phyloP scores from a whole-genome alignment of 2,329 filamentous ascomycete species.

The Thielaviopsis populi region DNA sequence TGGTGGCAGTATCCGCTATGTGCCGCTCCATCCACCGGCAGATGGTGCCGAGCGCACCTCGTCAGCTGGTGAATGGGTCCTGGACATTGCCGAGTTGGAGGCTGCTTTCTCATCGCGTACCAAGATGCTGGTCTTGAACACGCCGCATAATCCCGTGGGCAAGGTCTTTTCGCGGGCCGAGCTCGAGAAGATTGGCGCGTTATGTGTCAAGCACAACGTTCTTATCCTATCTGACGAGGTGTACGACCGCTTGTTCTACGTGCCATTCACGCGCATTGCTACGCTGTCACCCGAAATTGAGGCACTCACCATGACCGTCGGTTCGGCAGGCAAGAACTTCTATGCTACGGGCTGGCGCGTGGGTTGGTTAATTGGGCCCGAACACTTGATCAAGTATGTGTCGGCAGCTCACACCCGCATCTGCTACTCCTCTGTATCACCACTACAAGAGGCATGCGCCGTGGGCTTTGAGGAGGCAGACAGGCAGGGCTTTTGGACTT shows the following conservation, averaged over 20 bases:
- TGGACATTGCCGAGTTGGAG: constrained; percentile 73
- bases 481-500: constrained; percentile 70
- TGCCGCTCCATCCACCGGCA: constrained; percentile 79
- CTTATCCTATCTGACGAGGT: constrained; percentile 88
- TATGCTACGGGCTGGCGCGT: constrained; percentile 97
- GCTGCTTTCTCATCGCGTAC: constrained; percentile 69
- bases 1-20: constrained; percentile 85
- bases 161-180: constrained; percentile 85
- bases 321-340: constrained; percentile 95
- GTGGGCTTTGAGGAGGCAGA: constrained; percentile 91
- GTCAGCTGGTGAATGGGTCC: constrained; percentile 73
- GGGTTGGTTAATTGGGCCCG: constrained; percentile 80
- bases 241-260: constrained; percentile 90
- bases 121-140: constrained; percentile 91
- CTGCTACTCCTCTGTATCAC: constrained; percentile 87
- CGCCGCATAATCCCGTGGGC: constrained; percentile 82
- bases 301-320: constrained; percentile 77
- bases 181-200: constrained; percentile 66
- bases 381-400: constrained; percentile 80
- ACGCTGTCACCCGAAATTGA: constrained; percentile 85
- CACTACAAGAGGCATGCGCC: constrained; percentile 84
- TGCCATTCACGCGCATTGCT: constrained; percentile 83
- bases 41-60: constrained; percentile 67
- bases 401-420: constrained; percentile 88
- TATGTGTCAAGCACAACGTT: constrained; percentile 85